Evolutionary conservation across 2,329 filamentous ascomycete genomes (phyloP), one percentile per base, ranked within the genome.

Genomic region (Epichloe typhina): DNA sequence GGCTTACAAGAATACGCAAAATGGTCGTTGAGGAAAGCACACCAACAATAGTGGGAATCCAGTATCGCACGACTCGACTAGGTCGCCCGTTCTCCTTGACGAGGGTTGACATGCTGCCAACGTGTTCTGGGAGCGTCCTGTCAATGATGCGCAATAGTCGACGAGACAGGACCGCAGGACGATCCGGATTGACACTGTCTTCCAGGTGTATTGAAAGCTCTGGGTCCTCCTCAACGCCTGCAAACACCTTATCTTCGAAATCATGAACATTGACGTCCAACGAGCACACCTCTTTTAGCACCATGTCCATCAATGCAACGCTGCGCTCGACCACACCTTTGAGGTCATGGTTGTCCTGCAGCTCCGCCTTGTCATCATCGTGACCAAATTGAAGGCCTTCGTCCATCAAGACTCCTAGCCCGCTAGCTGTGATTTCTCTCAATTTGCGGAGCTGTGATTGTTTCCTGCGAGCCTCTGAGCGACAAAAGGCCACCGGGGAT

Each of bases 1-100:
- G 78, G 61, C 84, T 87, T 53, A 86, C 74, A 33, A 94, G 67
- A 38, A 97, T 79, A 21, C 83, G 83, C 15, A 97, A 72, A n/a
- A 95, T 74, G 0, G 90, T 95, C 15, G 86, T 90, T 0, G 88
- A 91, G 0, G 90, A 96, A 11, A 95, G 70, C 3, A 96, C 64
- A 1, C 88, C 75, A 8, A 80, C 66, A 1, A 80, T 76, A 0
- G 80, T 77, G 1, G 90, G 88, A 5, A 96, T 72, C 93, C 93
- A 98, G 67, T 95, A 97, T 46, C 93, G 81, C 3, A 94, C 74
- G 5, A 93, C 60, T 39, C 72, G 71, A 4, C 85, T 81, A 0
- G 93, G 93, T 21, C 83, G 83, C 7, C 91, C 90, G 62, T 91
- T 84, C 49, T 80, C 68, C 31, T 66, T 65, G 3, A 83, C 77